A percentile compares a stretch with the other conserved stretches of the same genome.
phyloP scores from a whole-genome alignment of 2,329 filamentous ascomycete genomes.

The Neofusicoccum cordaticola region DNA sequence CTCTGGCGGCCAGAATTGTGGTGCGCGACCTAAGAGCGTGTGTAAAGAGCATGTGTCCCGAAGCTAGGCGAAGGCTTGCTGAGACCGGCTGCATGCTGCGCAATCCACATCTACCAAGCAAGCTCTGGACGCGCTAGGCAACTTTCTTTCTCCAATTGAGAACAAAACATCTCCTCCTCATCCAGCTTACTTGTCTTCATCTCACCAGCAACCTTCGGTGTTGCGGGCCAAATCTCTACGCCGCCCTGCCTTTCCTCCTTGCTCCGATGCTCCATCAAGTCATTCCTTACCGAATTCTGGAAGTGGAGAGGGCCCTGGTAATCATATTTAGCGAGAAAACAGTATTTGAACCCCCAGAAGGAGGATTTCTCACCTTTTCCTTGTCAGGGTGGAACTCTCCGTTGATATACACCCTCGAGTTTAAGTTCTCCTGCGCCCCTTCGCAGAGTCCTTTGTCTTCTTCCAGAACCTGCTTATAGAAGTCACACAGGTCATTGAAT shows the following conservation, averaged over 20 bases:
- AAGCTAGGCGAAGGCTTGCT: too few relatives aligned
- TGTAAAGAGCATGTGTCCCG: too few relatives aligned
- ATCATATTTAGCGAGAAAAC: background rate
- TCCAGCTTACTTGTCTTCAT: slow-evolving; percentile 8
- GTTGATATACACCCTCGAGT: slow-evolving; percentile 60
- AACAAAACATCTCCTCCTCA: slow-evolving; percentile 17
- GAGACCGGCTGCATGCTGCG: too few relatives aligned
- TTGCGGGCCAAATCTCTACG: slow-evolving; percentile 54
- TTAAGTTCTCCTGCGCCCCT: slow-evolving; percentile 59
- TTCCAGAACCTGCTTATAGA: slow-evolving; percentile 63
- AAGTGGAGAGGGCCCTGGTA: slow-evolving; percentile 50
- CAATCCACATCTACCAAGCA: slow-evolving; percentile 22
- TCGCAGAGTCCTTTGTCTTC: slow-evolving; percentile 64
- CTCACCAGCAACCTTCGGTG: slow-evolving; percentile 25
- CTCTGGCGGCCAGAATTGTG: too few relatives aligned
- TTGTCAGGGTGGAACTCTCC: slow-evolving; percentile 61
- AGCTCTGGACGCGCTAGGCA: slow-evolving; percentile 17
- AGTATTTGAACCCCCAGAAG: background rate
- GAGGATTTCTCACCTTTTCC: slow-evolving; percentile 48
- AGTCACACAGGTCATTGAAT: slow-evolving; percentile 55
- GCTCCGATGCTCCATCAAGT: slow-evolving; percentile 46
- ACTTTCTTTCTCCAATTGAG: slow-evolving; percentile 5
- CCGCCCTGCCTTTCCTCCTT: slow-evolving; percentile 46
- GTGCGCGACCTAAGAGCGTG: too few relatives aligned
- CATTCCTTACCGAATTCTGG: slow-evolving; percentile 51